These are phyloP conservation scores for Pinus tabuliformis DNA, from an alignment of 75 land plant species.

Conservation along the genomic window DNA sequence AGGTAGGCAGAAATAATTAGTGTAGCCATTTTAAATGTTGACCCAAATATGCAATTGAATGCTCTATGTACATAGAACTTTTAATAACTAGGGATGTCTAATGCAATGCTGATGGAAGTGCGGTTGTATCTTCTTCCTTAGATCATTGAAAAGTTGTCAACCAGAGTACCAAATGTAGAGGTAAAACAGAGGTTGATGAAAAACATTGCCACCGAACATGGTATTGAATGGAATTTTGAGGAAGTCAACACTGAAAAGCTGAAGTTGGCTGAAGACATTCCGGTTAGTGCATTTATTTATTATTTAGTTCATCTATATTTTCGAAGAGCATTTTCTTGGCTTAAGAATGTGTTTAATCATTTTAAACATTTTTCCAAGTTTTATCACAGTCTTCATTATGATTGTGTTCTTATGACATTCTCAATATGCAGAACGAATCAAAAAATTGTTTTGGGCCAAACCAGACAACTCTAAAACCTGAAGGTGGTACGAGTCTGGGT, in stretches of 20 bases:
- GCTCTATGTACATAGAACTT: slow-evolving; percentile 1
- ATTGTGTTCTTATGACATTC: background rate
- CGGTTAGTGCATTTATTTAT: background rate
- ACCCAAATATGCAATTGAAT: background rate
- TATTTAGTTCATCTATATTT: slow-evolving; percentile 2
- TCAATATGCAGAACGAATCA: background rate
- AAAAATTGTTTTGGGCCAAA: background rate
- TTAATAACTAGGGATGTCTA: background rate
- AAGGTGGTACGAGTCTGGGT: background rate
- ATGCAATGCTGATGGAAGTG: background rate
- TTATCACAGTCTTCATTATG: background rate
- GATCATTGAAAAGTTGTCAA: slow-evolving; percentile 67
- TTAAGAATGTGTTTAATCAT: background rate
- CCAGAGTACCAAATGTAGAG: slow-evolving; percentile 41
- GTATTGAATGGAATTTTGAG: slow-evolving; percentile 35
- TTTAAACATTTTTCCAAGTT: background rate
- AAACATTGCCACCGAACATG: slow-evolving; percentile 50
- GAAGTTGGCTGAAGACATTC: slow-evolving; percentile 1
- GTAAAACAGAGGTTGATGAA: slow-evolving; percentile 34
- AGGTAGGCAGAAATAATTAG: slow-evolving; percentile 23
- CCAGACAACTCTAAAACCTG: background rate
- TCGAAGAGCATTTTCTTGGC: background rate
- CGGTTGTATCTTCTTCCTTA: slow-evolving; percentile 7
- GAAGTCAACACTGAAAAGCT: slow-evolving; percentile 9
- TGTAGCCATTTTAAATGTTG: slow-evolving; percentile 2